Evolutionary conservation across 2,329 filamentous ascomycete species (phyloP).

Genomic region (Apiospora phragmitis): DNA sequence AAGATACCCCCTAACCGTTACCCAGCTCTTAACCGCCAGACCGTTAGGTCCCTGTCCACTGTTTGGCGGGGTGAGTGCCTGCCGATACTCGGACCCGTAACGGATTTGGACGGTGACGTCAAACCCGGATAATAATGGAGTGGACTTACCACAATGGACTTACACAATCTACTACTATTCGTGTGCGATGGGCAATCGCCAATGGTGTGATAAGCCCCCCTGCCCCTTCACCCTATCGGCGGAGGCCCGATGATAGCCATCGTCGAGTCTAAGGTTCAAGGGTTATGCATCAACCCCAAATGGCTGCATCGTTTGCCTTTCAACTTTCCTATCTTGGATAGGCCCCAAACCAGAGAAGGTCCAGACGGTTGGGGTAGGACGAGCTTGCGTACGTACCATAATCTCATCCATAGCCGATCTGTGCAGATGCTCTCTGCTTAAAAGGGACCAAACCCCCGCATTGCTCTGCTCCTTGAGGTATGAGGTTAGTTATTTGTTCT

Average conservation of each 20-base stretch:
- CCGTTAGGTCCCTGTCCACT: not conserved
- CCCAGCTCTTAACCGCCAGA: not conserved
- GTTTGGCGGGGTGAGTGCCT: not conserved
- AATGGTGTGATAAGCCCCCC: not conserved
- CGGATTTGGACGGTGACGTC: not conserved
- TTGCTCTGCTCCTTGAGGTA: not conserved
- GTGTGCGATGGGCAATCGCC: not conserved
- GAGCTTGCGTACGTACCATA: not conserved
- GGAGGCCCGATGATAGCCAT: not conserved
- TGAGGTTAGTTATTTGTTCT: not conserved
- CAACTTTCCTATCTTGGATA: not conserved
- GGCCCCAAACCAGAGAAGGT: not conserved
- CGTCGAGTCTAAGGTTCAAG: not conserved
- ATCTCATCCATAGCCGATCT: not conserved
- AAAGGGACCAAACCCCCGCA: not conserved
- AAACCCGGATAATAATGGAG: not conserved
- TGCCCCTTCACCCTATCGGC: not conserved
- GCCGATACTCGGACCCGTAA: not conserved
- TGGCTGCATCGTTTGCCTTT: not conserved
- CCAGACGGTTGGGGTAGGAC: not conserved
- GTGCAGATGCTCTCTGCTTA: not conserved
- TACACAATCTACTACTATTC: not conserved
- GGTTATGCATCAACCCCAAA: not conserved
- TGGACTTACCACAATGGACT: not conserved
- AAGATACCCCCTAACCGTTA: not conserved